Percentiles rank a stretch among this genome's conserved stretches.
Evolutionary conservation across 371 early-diverging fungal species (phyloP).

Genomic region (Mortierella sp.): DNA sequence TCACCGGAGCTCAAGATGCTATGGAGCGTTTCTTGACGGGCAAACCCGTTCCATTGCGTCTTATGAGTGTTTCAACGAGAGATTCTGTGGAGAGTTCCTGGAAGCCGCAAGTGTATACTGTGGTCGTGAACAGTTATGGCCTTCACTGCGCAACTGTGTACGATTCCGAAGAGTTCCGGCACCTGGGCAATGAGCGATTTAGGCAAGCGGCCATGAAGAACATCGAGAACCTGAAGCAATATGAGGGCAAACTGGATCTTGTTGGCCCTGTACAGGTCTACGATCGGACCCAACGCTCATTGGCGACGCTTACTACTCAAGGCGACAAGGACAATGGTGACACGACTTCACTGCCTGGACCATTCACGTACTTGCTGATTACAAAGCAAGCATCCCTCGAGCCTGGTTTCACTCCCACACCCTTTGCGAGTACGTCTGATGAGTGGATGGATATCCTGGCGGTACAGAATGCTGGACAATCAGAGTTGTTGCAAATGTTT

Average conservation of each 20-base stretch:
- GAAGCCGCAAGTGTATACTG: slow-evolving; percentile 27
- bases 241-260: slow-evolving; percentile 24
- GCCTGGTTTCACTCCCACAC: slow-evolving; percentile 48
- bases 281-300: slow-evolving; percentile 9
- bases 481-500: slow-evolving; percentile 43
- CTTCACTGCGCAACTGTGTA: slow-evolving; percentile 52
- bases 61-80: slow-evolving; percentile 31
- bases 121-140: slow-evolving; percentile 49
- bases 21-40: slow-evolving; percentile 31
- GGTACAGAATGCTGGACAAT: slow-evolving; percentile 40
- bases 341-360: slow-evolving; percentile 26
- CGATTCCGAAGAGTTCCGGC: slow-evolving; percentile 46
- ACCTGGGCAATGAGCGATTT: slow-evolving; percentile 49
- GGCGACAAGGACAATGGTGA: background rate
- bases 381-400: slow-evolving; percentile 49
- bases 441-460: slow-evolving; percentile 49
- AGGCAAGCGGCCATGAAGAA: slow-evolving; percentile 52
- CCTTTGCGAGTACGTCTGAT: slow-evolving; percentile 38
- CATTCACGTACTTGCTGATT: slow-evolving; percentile 45
- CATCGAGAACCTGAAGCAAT: slow-evolving; percentile 39
- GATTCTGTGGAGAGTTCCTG: background rate
- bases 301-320: background rate
- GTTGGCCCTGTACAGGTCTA: slow-evolving; percentile 26
- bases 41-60: slow-evolving; percentile 20
- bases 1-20: slow-evolving; percentile 31